phyloP scores from a whole-genome alignment of 2,329 filamentous ascomycete genomes.

The Fusarium sacchari region DNA sequence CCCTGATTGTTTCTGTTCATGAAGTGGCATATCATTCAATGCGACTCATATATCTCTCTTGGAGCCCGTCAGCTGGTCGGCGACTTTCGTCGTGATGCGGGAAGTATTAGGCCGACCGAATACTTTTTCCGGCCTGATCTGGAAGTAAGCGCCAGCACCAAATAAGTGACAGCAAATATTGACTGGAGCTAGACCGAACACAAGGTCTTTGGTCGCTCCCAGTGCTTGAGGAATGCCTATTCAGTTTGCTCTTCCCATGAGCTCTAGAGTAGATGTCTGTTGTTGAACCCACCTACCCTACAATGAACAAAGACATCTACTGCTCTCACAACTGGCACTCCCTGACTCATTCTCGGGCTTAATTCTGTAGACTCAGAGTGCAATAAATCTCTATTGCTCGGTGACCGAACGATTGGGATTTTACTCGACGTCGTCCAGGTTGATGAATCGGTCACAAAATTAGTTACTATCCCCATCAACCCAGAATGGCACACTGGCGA shows the following conservation, averaged over 20 bases:
- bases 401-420: accelerated
- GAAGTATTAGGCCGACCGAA: background rate
- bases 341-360: background rate
- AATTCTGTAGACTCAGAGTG: accelerated
- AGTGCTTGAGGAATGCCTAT: background rate
- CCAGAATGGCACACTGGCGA: background rate
- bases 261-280: background rate
- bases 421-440: accelerated
- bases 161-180: background rate
- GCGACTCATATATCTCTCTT: accelerated
- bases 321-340: background rate
- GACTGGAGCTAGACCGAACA: background rate
- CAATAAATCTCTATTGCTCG: accelerated
- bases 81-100: background rate
- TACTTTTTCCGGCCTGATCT: background rate
- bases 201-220: accelerated
- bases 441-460: background rate
- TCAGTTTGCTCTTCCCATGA: background rate
- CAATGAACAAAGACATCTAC: background rate
- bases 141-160: background rate
- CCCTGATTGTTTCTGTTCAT: too few relatives aligned
- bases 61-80: background rate
- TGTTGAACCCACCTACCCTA: background rate
- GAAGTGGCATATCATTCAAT: accelerated
- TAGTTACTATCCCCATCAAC: background rate